Conservation (phyloP, 1,284 basidiomycete species). For the Irpex sp. region DNA sequence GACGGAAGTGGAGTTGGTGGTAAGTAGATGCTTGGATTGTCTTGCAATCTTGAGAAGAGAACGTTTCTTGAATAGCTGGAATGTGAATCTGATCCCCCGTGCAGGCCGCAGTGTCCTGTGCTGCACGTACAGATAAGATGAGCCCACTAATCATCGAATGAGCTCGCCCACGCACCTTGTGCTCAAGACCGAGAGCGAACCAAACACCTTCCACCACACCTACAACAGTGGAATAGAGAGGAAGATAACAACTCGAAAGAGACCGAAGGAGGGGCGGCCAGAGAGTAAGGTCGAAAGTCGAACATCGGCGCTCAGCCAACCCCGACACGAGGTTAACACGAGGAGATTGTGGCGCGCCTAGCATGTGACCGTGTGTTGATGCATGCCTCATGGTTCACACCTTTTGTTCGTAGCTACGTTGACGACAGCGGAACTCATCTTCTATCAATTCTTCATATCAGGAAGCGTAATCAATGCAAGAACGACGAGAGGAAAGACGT, state of each 20-base stretch:
- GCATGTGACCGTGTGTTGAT: not conserved
- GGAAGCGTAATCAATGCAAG: too few relatives aligned
- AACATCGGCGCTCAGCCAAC: not conserved
- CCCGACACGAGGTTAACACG: not conserved
- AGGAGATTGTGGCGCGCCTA: not conserved
- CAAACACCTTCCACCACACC: not conserved
- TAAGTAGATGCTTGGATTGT: slow-evolving; percentile 3
- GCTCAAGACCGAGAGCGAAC: not conserved
- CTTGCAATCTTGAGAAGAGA: slow-evolving; percentile 3
- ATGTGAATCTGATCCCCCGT: slow-evolving; percentile 10
- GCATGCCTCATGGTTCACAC: not conserved
- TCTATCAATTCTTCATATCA: too few relatives aligned
- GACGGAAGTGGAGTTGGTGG: slow-evolving; percentile 11
- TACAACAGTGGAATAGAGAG: not conserved
- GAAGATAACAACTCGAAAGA: not conserved
- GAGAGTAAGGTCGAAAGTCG: not conserved
- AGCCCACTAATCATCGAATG: not conserved
- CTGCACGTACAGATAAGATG: not conserved
- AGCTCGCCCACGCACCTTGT: slow-evolving; percentile 2
- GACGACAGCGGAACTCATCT: too few relatives aligned
- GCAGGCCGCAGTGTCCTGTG: slow-evolving; percentile 9
- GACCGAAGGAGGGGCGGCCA: not conserved
- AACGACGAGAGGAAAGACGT: too few relatives aligned
- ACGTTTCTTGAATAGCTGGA: slow-evolving; percentile 16
- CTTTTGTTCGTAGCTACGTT: too few relatives aligned